Conservation (phyloP, 176 grass and related monocot species). For the Rhynchospora tenuis region DNA sequence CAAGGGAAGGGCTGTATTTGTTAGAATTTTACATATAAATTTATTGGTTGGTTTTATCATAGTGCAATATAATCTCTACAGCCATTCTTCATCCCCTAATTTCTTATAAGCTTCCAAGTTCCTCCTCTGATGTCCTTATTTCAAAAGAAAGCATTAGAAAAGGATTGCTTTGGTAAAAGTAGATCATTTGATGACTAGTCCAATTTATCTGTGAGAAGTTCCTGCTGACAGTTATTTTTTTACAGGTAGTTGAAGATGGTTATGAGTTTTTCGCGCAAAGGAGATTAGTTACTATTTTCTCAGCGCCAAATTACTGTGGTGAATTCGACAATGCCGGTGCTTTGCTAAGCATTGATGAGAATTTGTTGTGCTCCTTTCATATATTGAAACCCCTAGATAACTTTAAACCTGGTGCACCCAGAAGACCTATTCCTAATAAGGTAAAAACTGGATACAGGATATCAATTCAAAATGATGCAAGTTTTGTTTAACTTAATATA, state of each 20-base stretch:
- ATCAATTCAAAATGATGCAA: background rate
- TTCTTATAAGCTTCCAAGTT: background rate
- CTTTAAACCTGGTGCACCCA: slow-evolving; percentile 28
- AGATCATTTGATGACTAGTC: background rate
- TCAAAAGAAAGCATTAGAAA: background rate
- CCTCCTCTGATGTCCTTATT: background rate
- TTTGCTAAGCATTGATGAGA: slow-evolving; percentile 74
- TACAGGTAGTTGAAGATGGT: slow-evolving; percentile 69
- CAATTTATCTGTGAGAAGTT: background rate
- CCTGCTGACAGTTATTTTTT: background rate
- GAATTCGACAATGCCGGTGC: slow-evolving; percentile 79
- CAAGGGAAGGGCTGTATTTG: background rate
- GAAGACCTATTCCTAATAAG: slow-evolving; percentile 57
- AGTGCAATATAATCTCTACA: background rate
- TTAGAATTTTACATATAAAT: background rate
- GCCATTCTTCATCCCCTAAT: background rate
- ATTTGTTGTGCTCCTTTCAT: slow-evolving; percentile 66
- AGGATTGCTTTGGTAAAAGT: background rate
- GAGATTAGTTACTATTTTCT: slow-evolving; percentile 83
- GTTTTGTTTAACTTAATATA: background rate
- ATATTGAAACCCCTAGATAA: slow-evolving; percentile 63
- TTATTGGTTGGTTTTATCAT: background rate
- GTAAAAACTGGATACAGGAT: slow-evolving; percentile 20
- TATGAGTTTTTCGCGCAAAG: slow-evolving; percentile 76
- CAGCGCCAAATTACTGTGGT: slow-evolving; percentile 75